phyloP scores from a whole-genome alignment of 2,329 filamentous ascomycete genomes.

The Ophiocordyceps camponoti-floridani region DNA sequence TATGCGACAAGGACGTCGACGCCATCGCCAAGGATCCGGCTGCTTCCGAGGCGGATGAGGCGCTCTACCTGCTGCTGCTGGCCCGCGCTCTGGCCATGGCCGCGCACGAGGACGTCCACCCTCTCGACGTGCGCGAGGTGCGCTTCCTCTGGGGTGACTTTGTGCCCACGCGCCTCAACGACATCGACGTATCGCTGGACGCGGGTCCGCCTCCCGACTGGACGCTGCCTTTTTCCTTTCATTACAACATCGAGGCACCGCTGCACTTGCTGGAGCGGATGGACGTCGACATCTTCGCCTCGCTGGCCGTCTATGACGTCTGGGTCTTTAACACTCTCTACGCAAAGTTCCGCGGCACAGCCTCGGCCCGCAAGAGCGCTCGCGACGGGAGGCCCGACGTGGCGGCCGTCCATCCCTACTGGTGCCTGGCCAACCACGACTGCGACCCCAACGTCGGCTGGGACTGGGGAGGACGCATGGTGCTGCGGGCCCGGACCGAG shows the following conservation, averaged over 20 bases:
- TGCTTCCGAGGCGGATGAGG: constrained; percentile 38
- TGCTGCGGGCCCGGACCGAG: constrained; percentile 43
- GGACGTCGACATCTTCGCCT: constrained; percentile 58
- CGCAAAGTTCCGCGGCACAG: constrained; percentile 83
- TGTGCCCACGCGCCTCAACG: constrained; percentile 30
- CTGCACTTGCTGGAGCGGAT: constrained; percentile 70
- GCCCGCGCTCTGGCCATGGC: constrained; percentile 46
- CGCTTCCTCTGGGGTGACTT: constrained; percentile 58
- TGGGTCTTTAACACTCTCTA: constrained; percentile 88
- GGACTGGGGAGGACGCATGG: constrained; percentile 77
- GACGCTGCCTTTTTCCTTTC: constrained; percentile 64
- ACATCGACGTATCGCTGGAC: constrained; percentile 33
- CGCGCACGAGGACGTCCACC: constrained; percentile 39
- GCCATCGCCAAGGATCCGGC: constrained; percentile 46
- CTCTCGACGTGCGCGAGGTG: constrained; percentile 44
- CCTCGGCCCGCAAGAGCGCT: constrained; percentile 63
- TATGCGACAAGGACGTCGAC: constrained; percentile 50
- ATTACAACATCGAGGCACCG: constrained; percentile 55
- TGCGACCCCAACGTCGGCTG: constrained; percentile 90
- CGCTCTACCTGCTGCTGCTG: constrained; percentile 45
- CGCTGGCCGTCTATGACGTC: constrained; percentile 41
- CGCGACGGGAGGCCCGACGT: constrained; percentile 75
- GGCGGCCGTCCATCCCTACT: constrained; percentile 83
- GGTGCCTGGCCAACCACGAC: constrained; percentile 92
- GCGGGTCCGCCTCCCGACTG: constrained; percentile 40